Base-by-base conservation (phyloP, 2,329 filamentous ascomycete species). In the Cytospora piceicola region DNA sequence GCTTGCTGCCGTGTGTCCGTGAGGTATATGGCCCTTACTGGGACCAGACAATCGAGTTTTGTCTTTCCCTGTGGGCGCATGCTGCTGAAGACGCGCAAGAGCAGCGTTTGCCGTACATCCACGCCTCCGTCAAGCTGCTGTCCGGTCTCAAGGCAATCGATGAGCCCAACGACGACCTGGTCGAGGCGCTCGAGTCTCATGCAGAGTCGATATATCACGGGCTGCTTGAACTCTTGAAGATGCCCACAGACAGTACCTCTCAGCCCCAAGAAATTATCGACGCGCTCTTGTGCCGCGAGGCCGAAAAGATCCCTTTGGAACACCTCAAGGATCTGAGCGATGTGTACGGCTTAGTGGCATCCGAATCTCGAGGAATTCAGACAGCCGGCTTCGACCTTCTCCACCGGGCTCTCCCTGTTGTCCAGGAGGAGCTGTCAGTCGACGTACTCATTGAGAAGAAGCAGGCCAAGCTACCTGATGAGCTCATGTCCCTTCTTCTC, bases 1-100 rank as follows among this genome's bases (percentile, higher is more conserved):
- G 81, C 4, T 79, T 97, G 4, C 77, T 97, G 0, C 91, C 92
- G 2, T 85, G 85, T 51, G 89, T 97, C 71, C 85, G 87, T 66
- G 90, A 93, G 56, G 88, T 97, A 0, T 97, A 97, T 72, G 95
- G 94, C 0, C 87, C 91, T 0, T 92, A 97, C 73, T 99, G 95
- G 95, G 85, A 89, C 59, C 85, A 85, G 57, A 77, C 84, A 0
- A 77, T 93, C 22, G 80, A 85, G 39, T 85, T 87, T 58, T 85
- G 89, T 67, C 78, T 83, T 14, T 76, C 78, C 9, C 77, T 88
- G 0, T 91, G 89, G 88, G 77, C 79, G 3, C 79, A 80, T 4
- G 81, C 79, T 0, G 74, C 75, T 14, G 75, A 76, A 2, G 79
- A 81, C 8, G 68, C 76, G 1, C 68, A 80, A 0, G 81, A 87